Evolutionary conservation across 2,329 filamentous ascomycete genomes (phyloP).

Genomic region (Tolypocladium sp.): DNA sequence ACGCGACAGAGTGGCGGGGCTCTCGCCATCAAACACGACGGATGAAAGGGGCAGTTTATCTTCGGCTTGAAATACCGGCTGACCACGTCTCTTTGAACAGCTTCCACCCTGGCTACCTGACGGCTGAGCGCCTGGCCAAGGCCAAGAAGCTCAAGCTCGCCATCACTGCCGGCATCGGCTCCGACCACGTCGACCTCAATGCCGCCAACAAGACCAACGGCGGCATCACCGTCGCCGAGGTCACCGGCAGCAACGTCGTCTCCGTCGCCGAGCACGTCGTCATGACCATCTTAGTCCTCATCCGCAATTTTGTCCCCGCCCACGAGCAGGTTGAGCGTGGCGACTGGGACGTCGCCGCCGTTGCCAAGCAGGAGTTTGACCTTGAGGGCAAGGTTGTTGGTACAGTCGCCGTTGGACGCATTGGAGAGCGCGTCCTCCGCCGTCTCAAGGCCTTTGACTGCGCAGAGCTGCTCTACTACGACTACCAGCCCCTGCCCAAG

Average conservation of each 20-base stretch:
- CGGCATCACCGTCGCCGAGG: constrained; percentile 92
- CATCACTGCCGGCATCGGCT: constrained; percentile 94
- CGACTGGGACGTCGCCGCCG: constrained; percentile 91
- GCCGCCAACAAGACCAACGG: constrained; percentile 98
- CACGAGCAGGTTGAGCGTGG: constrained; percentile 86
- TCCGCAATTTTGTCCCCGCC: constrained; percentile 97
- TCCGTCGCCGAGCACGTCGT: constrained; percentile 98
- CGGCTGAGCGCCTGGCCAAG: constrained; percentile 88
- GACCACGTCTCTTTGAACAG: constrained; percentile 29
- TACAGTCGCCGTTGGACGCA: constrained; percentile 93
- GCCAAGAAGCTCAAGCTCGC: constrained; percentile 99
- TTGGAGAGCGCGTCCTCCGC: constrained; percentile 94
- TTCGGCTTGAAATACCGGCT: neutral
- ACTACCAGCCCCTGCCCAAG: constrained; percentile 87
- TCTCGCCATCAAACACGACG: neutral
- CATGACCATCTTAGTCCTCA: constrained; percentile 94
- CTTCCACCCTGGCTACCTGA: constrained; percentile 98
- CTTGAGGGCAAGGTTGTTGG: constrained; percentile 96
- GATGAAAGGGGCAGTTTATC: neutral
- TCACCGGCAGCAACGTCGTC: constrained; percentile 96
- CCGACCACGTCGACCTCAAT: constrained; percentile 95
- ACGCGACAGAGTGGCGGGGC: no score
- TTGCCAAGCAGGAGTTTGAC: constrained; percentile 97
- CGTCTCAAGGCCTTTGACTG: constrained; percentile 96
- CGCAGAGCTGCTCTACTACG: constrained; percentile 99